phyloP scores from a whole-genome alignment of 2,329 filamentous ascomycete species.

The Tolypocladium pustulatum region DNA sequence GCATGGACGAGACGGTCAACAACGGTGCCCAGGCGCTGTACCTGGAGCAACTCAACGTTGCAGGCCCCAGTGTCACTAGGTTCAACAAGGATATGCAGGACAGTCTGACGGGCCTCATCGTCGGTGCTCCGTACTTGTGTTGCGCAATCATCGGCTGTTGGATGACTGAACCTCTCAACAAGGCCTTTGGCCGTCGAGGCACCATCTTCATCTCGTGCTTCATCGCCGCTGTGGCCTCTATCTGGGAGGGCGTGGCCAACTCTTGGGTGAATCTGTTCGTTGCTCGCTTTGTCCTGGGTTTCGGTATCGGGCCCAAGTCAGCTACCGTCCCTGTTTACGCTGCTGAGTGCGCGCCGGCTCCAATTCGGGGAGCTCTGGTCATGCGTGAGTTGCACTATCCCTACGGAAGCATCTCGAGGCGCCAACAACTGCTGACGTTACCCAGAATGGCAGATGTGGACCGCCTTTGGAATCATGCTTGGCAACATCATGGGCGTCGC shows the following conservation, averaged over 20 bases:
- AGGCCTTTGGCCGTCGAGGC: slow-evolving; percentile 5
- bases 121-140: slow-evolving; percentile 8
- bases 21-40: slow-evolving; percentile 47
- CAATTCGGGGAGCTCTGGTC: slow-evolving; percentile 60
- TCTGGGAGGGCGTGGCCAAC: slow-evolving; percentile 13
- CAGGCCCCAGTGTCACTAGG: slow-evolving; percentile 46
- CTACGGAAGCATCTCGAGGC: background rate
- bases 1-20: slow-evolving; percentile 56
- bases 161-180: slow-evolving; percentile 13
- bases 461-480: slow-evolving; percentile 25
- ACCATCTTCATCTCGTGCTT: slow-evolving; percentile 9
- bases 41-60: slow-evolving; percentile 50
- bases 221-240: slow-evolving; percentile 6
- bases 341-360: slow-evolving; percentile 57
- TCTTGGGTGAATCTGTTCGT: slow-evolving; percentile 39
- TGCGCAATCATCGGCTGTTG: slow-evolving; percentile 20
- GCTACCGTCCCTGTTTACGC: slow-evolving; percentile 60
- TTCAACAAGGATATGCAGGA: slow-evolving; percentile 25
- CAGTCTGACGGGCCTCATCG: slow-evolving; percentile 33
- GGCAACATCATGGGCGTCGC: slow-evolving; percentile 30
- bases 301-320: slow-evolving; percentile 57
- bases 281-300: slow-evolving; percentile 54
- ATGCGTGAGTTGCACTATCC: slow-evolving; percentile 37
- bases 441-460: slow-evolving; percentile 41
- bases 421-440: background rate